A percentile compares a stretch with the other conserved stretches of the same genome.
phyloP scores from a whole-genome alignment of 2,329 filamentous ascomycete genomes.

The Trichoderma atroviride region DNA sequence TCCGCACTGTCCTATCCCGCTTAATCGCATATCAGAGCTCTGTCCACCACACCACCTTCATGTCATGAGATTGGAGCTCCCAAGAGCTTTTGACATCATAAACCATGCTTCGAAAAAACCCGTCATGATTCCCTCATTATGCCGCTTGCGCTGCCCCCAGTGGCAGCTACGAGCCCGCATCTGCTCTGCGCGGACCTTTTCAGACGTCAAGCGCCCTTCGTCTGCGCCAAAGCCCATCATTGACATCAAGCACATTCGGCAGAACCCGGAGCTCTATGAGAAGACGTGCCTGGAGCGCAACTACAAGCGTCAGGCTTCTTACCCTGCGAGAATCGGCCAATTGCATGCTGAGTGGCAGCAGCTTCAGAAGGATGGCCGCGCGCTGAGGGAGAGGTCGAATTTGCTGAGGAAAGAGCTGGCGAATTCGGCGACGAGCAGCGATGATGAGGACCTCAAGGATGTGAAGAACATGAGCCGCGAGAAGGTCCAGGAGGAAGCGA shows the following conservation, averaged over 20 bases:
- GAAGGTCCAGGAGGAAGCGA: conserved; percentile 64
- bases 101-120: conserved; percentile 14
- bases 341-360: conserved; percentile 61
- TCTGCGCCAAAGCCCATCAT: conserved; percentile 77
- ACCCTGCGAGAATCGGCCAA: conserved; percentile 58
- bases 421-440: conserved; percentile 52
- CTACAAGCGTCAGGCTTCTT: conserved; percentile 62
- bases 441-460: conserved; percentile 45
- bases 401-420: conserved; percentile 58
- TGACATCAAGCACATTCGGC: conserved; percentile 87
- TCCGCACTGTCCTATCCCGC: not conserved
- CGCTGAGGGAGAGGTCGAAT: conserved; percentile 68
- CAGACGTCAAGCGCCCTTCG: conserved; percentile 55
- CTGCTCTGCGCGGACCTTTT: conserved; percentile 6
- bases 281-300: conserved; percentile 85
- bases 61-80: conserved; percentile 12
- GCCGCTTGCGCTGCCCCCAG: conserved; percentile 23
- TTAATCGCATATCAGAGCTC: conserved; percentile 24
- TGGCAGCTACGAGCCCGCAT: conserved; percentile 19
- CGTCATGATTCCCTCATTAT: conserved; percentile 38
- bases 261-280: conserved; percentile 78
- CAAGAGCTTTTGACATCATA: conserved; percentile 17
- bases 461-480: conserved; percentile 48
- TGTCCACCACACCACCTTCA: conserved; percentile 12
- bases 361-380: conserved; percentile 62